Percentiles rank a stretch among this genome's conserved stretches.
These are phyloP conservation scores for Podaxis sp. DNA, from an alignment of 768 basidiomycete genomes.

Conservation along the genomic window DNA sequence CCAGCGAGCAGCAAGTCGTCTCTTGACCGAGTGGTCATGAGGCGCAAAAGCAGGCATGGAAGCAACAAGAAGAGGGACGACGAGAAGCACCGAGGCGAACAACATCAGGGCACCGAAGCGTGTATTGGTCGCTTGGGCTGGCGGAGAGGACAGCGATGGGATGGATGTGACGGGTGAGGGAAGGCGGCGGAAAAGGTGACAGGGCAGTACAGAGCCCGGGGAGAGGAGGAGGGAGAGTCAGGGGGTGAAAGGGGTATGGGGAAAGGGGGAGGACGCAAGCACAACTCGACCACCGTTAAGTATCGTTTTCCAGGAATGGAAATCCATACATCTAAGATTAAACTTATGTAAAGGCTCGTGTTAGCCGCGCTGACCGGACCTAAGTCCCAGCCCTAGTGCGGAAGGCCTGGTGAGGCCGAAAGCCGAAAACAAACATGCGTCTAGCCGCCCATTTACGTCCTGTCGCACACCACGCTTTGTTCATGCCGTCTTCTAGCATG, in stretches of 20 bases:
- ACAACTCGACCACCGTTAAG: not conserved
- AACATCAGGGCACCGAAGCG: constrained; percentile 9
- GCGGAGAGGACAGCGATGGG: constrained; percentile 1
- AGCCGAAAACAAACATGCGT: not conserved
- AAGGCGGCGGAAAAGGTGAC: constrained; percentile 15
- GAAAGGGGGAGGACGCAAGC: not conserved
- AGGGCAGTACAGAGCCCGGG: constrained; percentile 3
- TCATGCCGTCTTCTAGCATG: no score
- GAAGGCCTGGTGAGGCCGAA: not conserved
- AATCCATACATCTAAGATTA: constrained; percentile 1
- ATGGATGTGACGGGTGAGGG: constrained; percentile 23
- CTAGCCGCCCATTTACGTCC: not conserved
- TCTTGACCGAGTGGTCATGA: constrained; percentile 25
- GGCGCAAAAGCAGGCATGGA: constrained; percentile 11
- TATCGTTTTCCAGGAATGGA: not conserved
- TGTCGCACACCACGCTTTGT: not conserved
- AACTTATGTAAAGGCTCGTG: not conserved
- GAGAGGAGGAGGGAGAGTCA: not conserved
- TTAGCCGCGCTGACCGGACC: not conserved
- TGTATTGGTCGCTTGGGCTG: not conserved
- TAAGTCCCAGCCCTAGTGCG: not conserved
- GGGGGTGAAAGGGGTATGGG: not conserved
- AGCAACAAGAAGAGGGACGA: constrained; percentile 7
- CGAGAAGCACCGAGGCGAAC: constrained; percentile 10
- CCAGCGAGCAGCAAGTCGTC: constrained; percentile 47